Base-by-base conservation (phyloP, 2,329 filamentous ascomycete genomes). In the Rhinocladiella mackenziei region DNA sequence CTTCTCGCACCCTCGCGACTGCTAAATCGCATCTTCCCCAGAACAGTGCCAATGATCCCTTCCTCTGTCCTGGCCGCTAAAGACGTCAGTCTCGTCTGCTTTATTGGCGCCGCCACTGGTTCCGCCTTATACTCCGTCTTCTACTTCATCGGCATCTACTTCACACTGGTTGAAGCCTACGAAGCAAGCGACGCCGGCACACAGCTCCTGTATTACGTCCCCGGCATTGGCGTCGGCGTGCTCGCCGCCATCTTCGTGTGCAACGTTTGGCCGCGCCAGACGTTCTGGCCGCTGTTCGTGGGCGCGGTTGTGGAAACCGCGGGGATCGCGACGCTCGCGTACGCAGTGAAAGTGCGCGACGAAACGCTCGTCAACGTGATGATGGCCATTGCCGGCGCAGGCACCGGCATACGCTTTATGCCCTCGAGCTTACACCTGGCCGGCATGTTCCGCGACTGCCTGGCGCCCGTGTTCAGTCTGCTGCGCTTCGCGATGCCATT, bases 101-200 rank as follows among this genome's bases (percentile, higher is more conserved):
- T 75, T 45, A 71, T 82, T 51, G 80, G 81, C 51, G 77, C 81
- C 55, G 69, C 73, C 3, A 74, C 75, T 0, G 81, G 81, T 3
- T 74, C 78, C 54, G 57, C 64, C 0, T 61, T 71, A 52, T 73
- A 73, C 58, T 67, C 73, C 9, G 75, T 81, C 1, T 76, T 84
- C 52, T 86, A 85, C 60, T 86, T 84, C 54, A 77, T 82, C 53
- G 78, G 77, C 11, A 72, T 84, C 13, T 86, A 84, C 61, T 85
- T 84, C 59, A 76, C 77, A 2, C 64, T 83, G 11, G 80, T 84
- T 0, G 65, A 78, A 61, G 71, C 68, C 4, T 76, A 76, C 49
- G 60, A 53, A 19, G 69, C 65, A 19, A 73, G 71, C 17, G 57
- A 75, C 36, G 71, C 79, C 1, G 79, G 79, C 3, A 56, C 73